Conservation (phyloP, 2,329 filamentous ascomycete species). For the Arthrobotrys pseudoclavata region DNA sequence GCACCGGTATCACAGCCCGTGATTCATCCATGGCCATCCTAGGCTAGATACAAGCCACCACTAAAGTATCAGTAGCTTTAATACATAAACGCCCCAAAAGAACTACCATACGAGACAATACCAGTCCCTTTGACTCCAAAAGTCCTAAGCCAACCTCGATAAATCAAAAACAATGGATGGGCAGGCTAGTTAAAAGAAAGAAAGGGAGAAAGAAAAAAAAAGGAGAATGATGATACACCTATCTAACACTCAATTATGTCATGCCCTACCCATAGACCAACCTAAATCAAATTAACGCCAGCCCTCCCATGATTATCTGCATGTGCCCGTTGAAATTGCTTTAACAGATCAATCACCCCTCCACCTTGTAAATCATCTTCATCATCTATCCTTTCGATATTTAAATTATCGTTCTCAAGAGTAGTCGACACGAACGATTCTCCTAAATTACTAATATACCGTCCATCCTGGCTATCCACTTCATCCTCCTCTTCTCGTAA, state of each 20-base stretch:
- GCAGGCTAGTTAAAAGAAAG: not conserved
- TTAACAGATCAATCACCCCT: slow-evolving; percentile 54
- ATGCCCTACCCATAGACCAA: not conserved
- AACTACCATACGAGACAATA: slow-evolving; percentile 3
- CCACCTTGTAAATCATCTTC: slow-evolving; percentile 46
- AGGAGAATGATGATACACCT: slow-evolving; percentile 3
- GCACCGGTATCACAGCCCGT: not conserved
- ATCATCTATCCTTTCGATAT: slow-evolving; percentile 26
- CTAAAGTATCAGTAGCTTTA: not conserved
- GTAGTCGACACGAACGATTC: slow-evolving; percentile 71
- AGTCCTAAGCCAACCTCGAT: slow-evolving; percentile 3
- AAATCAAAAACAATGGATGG: not conserved
- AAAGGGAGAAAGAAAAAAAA: not conserved
- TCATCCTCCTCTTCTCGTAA: slow-evolving; percentile 69
- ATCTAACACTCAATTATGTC: not conserved
- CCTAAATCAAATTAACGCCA: slow-evolving; percentile 47
- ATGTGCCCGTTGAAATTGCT: slow-evolving; percentile 55
- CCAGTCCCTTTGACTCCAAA: slow-evolving; percentile 20
- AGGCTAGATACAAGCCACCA: not conserved
- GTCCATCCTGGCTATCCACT: slow-evolving; percentile 50
- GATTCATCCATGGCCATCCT: not conserved
- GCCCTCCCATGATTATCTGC: slow-evolving; percentile 52
- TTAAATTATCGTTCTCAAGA: slow-evolving; percentile 63
- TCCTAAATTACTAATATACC: slow-evolving; percentile 73
- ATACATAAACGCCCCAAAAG: slow-evolving; percentile 9